Percentiles rank a stretch among this genome's conserved stretches.
These are phyloP conservation scores for Piper longum DNA, from an alignment of 164 flowering plant genomes.

Conservation along the genomic window DNA sequence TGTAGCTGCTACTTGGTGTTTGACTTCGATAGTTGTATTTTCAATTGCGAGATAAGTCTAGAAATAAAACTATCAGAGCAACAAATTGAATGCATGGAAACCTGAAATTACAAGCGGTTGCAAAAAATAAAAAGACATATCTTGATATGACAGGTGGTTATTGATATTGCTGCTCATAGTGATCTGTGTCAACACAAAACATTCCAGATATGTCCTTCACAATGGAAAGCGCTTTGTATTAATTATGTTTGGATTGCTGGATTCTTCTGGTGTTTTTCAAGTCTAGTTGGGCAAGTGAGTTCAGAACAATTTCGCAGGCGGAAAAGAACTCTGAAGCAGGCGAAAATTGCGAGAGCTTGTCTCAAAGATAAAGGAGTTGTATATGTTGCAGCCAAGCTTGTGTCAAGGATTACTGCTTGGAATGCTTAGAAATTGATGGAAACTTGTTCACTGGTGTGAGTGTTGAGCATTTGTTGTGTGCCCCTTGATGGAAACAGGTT, in stretches of 20 bases:
- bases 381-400: slow-evolving; percentile 76
- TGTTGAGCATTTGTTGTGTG: slow-evolving; percentile 70
- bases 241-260: slow-evolving; percentile 22
- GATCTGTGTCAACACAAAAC: too few species aligned
- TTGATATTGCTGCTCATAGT: too few species aligned
- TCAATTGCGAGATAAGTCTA: too few species aligned
- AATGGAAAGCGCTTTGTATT: too few species aligned
- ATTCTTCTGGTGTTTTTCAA: slow-evolving; percentile 74
- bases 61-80: too few species aligned
- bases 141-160: too few species aligned
- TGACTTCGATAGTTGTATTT: too few species aligned
- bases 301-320: slow-evolving; percentile 54
- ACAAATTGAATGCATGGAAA: too few species aligned
- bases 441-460: slow-evolving; percentile 67
- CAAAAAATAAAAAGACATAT: too few species aligned
- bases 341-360: slow-evolving; percentile 53
- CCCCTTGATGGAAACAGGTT: slow-evolving; percentile 82
- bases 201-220: too few species aligned
- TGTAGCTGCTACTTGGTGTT: too few species aligned
- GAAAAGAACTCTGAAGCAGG: slow-evolving; percentile 37
- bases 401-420: slow-evolving; percentile 53
- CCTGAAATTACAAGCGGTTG: too few species aligned
- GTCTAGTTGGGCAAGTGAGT: slow-evolving; percentile 82
- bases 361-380: slow-evolving; percentile 76
- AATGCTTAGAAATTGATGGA: slow-evolving; percentile 53